phyloP scores from a whole-genome alignment of 2,329 filamentous ascomycete species.

The Exophiala calicioides region DNA sequence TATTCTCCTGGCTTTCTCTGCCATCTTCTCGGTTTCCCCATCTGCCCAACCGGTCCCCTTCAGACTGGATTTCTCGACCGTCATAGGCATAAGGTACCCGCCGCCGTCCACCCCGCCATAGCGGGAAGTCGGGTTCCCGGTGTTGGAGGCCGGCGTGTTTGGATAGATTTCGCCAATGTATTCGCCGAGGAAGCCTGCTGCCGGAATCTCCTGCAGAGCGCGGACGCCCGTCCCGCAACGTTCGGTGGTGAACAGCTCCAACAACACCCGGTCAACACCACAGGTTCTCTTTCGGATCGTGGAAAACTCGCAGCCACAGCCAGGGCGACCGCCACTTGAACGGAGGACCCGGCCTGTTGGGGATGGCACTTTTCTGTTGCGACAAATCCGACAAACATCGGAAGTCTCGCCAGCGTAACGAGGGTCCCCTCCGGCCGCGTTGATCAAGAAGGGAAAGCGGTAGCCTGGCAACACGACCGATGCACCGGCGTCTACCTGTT shows the following conservation, averaged over 20 bases:
- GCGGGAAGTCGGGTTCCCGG: too few relatives aligned
- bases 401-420: too few relatives aligned
- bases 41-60: too few relatives aligned
- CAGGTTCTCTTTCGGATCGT: constrained; percentile 11
- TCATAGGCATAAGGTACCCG: constrained; percentile 3
- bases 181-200: constrained; percentile 14
- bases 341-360: too few relatives aligned
- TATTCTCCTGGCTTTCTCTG: neutral
- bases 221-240: constrained; percentile 21
- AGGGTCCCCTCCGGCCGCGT: too few relatives aligned
- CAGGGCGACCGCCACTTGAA: neutral
- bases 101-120: neutral
- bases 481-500: too few relatives aligned
- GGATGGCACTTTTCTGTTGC: too few relatives aligned
- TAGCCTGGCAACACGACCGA: too few relatives aligned
- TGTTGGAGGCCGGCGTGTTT: neutral
- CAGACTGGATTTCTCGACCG: too few relatives aligned
- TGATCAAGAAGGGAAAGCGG: too few relatives aligned
- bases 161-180: constrained; percentile 30
- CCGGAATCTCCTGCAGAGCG: constrained; percentile 21
- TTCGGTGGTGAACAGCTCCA: constrained; percentile 21
- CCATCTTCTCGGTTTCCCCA: too few relatives aligned
- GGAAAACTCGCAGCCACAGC: constrained; percentile 17
- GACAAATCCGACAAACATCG: too few relatives aligned
- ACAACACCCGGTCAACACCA: constrained; percentile 2